A percentile compares a stretch with the other conserved stretches of the same genome.
These are phyloP conservation scores for Paecilomyces variotii DNA, from an alignment of 2,329 filamentous ascomycete genomes.

Conservation along the genomic window DNA sequence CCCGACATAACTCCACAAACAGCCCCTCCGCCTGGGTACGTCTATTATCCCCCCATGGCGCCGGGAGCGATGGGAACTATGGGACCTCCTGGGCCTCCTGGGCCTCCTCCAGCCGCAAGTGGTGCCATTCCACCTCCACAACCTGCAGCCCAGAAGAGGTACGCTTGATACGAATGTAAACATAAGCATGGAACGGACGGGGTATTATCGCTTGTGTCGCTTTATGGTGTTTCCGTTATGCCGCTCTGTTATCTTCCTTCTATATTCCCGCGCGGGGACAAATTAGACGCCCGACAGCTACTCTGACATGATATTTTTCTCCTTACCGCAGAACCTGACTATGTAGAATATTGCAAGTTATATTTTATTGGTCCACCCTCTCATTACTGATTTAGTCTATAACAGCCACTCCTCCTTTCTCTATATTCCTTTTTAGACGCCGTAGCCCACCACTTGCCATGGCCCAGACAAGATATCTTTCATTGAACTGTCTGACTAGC, in stretches of 20 bases:
- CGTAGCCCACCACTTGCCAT: too few relatives aligned
- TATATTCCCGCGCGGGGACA: not conserved
- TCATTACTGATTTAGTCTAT: too few relatives aligned
- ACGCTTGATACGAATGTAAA: not conserved
- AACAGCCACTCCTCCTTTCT: too few relatives aligned
- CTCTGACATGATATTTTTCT: not conserved
- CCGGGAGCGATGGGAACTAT: not conserved
- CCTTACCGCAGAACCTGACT: not conserved
- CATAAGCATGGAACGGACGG: not conserved
- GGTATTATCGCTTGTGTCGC: too few relatives aligned
- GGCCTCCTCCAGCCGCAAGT: not conserved
- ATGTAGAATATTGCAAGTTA: too few relatives aligned
- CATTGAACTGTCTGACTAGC: too few relatives aligned
- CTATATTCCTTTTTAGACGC: too few relatives aligned
- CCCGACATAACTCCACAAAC: constrained; percentile 32
- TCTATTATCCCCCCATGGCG: not conserved
- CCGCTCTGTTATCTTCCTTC: not conserved
- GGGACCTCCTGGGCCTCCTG: not conserved
- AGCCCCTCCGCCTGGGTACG: constrained; percentile 18
- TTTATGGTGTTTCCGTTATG: not conserved
- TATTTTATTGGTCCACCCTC: too few relatives aligned
- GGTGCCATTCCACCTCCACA: not conserved
- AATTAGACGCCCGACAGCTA: not conserved
- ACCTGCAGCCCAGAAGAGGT: not conserved
- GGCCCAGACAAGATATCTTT: too few relatives aligned